Evolutionary conservation across 345 rosid species (phyloP), one percentile per base, ranked within the genome.

Genomic region (Syzygium oleosum): DNA sequence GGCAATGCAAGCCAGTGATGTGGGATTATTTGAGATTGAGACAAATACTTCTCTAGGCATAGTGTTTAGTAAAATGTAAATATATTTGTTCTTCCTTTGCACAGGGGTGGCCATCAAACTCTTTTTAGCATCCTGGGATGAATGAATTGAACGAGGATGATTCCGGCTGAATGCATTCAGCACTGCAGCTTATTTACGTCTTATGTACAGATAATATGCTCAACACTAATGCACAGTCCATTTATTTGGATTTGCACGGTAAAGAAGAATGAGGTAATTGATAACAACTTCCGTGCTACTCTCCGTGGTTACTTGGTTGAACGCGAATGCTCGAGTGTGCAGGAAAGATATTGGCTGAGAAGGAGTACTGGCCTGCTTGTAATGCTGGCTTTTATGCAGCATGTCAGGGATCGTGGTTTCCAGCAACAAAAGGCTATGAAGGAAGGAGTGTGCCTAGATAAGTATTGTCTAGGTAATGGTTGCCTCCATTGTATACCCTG

Each of bases 341-440:
- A 49, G 51, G 91, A 85, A 92, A 93, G 88, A 92, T 94, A 91
- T 88, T 94, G 88, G 52, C 25, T 5, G 89, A 43, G 46, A 43
- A 88, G 89, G 90, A 95, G 90, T 88, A 91, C 88, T 97, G 99
- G 98, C 89, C 86, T 91, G 95, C 94, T 85, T 97, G 95, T 61
- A 93, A 89, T 90, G 92, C 92, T 87, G 98, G 95, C 85, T 92
- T 84, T 87, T 88, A 90, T 88, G 96, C 93, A 19, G 93, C 94
- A 78, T 89, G 92, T 91, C 93, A 92, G 55, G 98, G 97, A 91
- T 92, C 93, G 34, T 97, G 99, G 98, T 84, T 92, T 68, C 90
- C 91, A 12, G 93, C 98, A 86, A 88, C 46, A 43, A 43, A 43
- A 43, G 46, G 46, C 46, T 43, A 43, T 6, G 46, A 43, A 43